Conservation (phyloP, 1,284 basidiomycete species). For the Cutaneotrichosporon sp. region DNA sequence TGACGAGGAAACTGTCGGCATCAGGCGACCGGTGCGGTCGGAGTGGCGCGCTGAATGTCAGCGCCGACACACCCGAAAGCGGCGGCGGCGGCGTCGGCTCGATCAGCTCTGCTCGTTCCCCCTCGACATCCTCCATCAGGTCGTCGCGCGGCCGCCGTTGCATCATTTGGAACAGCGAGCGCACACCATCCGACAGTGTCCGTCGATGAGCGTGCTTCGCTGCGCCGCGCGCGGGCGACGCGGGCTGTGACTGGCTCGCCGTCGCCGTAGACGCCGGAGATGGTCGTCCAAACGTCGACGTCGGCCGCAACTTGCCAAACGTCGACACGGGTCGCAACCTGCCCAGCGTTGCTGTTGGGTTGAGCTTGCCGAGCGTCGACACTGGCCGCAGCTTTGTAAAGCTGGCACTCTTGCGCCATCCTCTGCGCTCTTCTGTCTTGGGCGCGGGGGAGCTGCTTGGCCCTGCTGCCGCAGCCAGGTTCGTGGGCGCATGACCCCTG, state of each 20-base stretch:
- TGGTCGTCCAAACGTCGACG: background rate
- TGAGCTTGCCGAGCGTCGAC: no score
- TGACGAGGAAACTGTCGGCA: slow-evolving; percentile 27
- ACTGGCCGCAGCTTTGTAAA: no score
- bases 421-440: no score
- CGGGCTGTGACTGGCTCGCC: background rate
- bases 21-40: slow-evolving; percentile 32
- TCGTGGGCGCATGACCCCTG: no score
- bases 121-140: background rate
- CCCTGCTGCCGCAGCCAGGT: no score
- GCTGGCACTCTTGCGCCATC: no score
- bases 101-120: background rate
- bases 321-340: no score
- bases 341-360: no score
- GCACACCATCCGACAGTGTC: slow-evolving; percentile 26
- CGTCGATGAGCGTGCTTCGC: slow-evolving; percentile 15
- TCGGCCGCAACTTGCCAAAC: no score
- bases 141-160: slow-evolving; percentile 4
- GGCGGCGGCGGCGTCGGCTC: background rate
- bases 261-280: background rate
- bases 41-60: slow-evolving; percentile 10
- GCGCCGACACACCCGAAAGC: background rate
- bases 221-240: background rate
- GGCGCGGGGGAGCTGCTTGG: no score
- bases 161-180: slow-evolving; percentile 21